Conservation (phyloP, 2,329 filamentous ascomycete genomes). For the Lecanicillium sp. region DNA sequence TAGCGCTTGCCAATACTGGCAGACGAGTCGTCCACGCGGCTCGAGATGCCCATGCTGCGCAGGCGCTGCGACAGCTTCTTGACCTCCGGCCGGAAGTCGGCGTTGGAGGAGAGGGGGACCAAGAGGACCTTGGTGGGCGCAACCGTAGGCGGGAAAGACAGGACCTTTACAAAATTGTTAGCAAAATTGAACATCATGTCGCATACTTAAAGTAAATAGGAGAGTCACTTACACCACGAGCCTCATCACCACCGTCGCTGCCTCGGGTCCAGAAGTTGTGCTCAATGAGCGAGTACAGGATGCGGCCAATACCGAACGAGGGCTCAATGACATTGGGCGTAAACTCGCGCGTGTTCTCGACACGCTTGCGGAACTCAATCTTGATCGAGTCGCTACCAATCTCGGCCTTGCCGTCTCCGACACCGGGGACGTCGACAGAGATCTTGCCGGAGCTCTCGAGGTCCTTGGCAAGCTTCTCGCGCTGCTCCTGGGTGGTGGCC, state of each 20-base stretch:
- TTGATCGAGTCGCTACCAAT: slow-evolving; percentile 71
- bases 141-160: slow-evolving; percentile 53
- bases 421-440: slow-evolving; percentile 61
- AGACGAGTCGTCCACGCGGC: slow-evolving; percentile 80
- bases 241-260: slow-evolving; percentile 55
- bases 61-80: slow-evolving; percentile 67
- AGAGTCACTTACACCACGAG: slow-evolving; percentile 65
- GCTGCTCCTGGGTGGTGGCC: slow-evolving; percentile 69
- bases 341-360: slow-evolving; percentile 82
- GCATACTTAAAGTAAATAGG: neutral
- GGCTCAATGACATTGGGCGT: slow-evolving; percentile 96
- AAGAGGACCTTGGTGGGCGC: slow-evolving; percentile 95
- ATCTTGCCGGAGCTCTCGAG: slow-evolving; percentile 69
- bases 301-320: slow-evolving; percentile 93
- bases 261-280: slow-evolving; percentile 89
- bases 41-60: slow-evolving; percentile 69
- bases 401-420: slow-evolving; percentile 66
- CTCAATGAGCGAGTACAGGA: slow-evolving; percentile 87
- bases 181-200: neutral
- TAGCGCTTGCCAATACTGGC: slow-evolving; percentile 94
- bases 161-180: slow-evolving; percentile 28
- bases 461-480: slow-evolving; percentile 69
- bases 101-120: slow-evolving; percentile 76
- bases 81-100: slow-evolving; percentile 72
- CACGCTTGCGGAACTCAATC: slow-evolving; percentile 76